phyloP scores from a whole-genome alignment of 352 stramenopile species.

The Pseudoperonospora humuli region DNA sequence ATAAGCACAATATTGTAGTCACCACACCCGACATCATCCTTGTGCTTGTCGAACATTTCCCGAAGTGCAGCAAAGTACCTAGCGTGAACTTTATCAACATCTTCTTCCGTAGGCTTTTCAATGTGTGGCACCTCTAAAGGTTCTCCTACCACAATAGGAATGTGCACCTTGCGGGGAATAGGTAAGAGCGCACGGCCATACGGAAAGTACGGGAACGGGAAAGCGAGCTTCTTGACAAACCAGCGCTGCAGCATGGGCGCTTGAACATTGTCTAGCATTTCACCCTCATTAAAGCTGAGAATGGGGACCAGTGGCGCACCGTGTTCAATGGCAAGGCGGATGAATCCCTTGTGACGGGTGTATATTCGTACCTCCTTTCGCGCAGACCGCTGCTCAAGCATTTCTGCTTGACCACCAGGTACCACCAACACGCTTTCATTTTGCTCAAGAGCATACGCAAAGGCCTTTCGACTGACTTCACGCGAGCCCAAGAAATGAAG shows the following conservation, averaged over 20 bases:
- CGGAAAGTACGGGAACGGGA: constrained; percentile 75
- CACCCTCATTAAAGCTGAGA: constrained; percentile 75
- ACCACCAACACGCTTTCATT: constrained; percentile 70
- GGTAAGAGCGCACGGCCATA: constrained; percentile 60
- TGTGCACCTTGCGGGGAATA: constrained; percentile 55
- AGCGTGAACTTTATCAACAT: constrained; percentile 56
- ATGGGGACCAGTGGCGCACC: constrained; percentile 64
- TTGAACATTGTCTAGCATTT: constrained; percentile 79
- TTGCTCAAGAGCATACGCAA: constrained; percentile 36
- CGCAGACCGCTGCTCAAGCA: constrained; percentile 60
- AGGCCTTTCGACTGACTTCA: constrained; percentile 64
- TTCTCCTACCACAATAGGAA: constrained; percentile 57
- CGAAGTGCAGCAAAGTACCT: constrained; percentile 52
- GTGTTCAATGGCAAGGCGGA: constrained; percentile 71
- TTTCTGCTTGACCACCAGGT: constrained; percentile 73
- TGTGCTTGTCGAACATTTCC: constrained; percentile 64
- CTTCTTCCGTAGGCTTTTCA: constrained; percentile 32
- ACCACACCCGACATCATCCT: constrained; percentile 58
- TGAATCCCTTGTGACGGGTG: constrained; percentile 73
- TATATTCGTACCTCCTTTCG: constrained; percentile 61
- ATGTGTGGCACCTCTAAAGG: constrained; percentile 48
- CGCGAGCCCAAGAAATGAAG: constrained; percentile 68
- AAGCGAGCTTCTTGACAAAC: constrained; percentile 71
- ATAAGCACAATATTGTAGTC: constrained; percentile 75
- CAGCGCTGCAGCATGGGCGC: constrained; percentile 63